Base-by-base conservation (phyloP, 1,284 basidiomycete genomes). In the Apiotrichum laibachii region DNA sequence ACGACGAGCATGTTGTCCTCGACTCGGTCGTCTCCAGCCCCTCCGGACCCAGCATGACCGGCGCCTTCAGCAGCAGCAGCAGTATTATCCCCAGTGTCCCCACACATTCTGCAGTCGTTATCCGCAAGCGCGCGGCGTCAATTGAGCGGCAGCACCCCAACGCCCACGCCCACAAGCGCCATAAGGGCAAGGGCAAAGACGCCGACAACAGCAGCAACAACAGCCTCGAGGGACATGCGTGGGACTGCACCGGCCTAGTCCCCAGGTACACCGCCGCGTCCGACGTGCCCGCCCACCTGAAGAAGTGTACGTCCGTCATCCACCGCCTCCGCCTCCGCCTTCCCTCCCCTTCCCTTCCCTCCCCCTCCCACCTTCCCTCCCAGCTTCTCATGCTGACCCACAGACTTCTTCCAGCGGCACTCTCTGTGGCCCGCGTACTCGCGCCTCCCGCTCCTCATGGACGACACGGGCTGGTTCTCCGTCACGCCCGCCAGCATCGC, bases 401-500 rank as follows among this genome's bases (percentile, higher is more conserved):
- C 73, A 96, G 92, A 96, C 75, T 96, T 89, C 71, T 83, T 82
- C 16, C 93, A 97, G 72, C 82, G 93, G 34, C 82, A 85, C 55
- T 84, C 90, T 2, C 86, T 86, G 63, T 92, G 96, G 75, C 89
- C 88, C 1, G 78, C 85, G 18, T 96, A 93, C 71, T 85, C 88
- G 52, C 77, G 85, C n/a, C 65, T 77, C 0, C 79, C 79, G 1
- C 71, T 81, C 50, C 70, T 80, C 1, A 71, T 82, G 56, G 81
- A 82, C 65, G 63, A 70, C 22, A 90, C 93, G 76, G 94, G 93
- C 4, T 99, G 96, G 96, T 99, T 89, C 77, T 93, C 90, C 60
- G 87, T 99, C 55, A 99, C 96, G 0, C 95, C 96, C 0, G 94
- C 99, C 70, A 82, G 83, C 39, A 87, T 99, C 18, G 96, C 95